Percentiles rank a stretch among this genome's conserved stretches.
Evolutionary conservation across 1,139 yeast species (phyloP).

Genomic region (Candida pseudoviswanathii): DNA sequence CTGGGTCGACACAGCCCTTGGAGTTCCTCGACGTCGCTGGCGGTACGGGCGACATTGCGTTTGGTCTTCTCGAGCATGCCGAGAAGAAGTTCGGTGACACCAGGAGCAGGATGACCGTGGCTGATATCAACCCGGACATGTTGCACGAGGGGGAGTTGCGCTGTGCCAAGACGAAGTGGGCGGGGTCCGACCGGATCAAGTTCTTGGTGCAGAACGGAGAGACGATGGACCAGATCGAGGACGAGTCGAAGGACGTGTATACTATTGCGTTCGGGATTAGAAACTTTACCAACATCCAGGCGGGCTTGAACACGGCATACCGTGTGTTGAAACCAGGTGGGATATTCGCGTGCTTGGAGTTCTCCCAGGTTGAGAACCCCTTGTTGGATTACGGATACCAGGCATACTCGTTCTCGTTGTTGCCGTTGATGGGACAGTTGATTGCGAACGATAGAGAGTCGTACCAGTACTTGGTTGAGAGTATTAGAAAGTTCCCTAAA

Average conservation of each 20-base stretch:
- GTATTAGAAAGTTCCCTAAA: constrained; percentile 86
- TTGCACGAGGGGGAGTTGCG: constrained; percentile 87
- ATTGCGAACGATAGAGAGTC: constrained; percentile 94
- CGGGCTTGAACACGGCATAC: constrained; percentile 90
- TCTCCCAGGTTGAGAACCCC: constrained; percentile 86
- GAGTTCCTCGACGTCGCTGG: constrained; percentile 96
- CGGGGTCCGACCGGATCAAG: constrained; percentile 62
- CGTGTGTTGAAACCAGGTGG: constrained; percentile 95
- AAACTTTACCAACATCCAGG: constrained; percentile 92
- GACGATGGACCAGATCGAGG: constrained; percentile 77
- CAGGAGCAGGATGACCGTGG: constrained; percentile 81
- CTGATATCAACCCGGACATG: constrained; percentile 97
- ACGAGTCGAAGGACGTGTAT: constrained; percentile 89
- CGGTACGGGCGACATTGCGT: constrained; percentile 98
- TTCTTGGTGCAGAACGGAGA: constrained; percentile 95
- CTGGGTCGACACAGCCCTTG: constrained; percentile 76
- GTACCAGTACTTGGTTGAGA: constrained; percentile 92
- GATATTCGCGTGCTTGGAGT: constrained; percentile 93
- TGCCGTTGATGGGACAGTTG: constrained; percentile 95
- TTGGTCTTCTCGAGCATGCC: constrained; percentile 92
- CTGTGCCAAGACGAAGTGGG: constrained; percentile 54
- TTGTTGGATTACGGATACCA: constrained; percentile 75
- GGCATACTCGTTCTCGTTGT: constrained; percentile 82
- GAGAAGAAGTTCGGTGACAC: constrained; percentile 74
- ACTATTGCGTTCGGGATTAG: constrained; percentile 98